These are phyloP conservation scores for Purpureocillium takamizusanense DNA, from an alignment of 2,329 filamentous ascomycete genomes.

Conservation along the genomic window DNA sequence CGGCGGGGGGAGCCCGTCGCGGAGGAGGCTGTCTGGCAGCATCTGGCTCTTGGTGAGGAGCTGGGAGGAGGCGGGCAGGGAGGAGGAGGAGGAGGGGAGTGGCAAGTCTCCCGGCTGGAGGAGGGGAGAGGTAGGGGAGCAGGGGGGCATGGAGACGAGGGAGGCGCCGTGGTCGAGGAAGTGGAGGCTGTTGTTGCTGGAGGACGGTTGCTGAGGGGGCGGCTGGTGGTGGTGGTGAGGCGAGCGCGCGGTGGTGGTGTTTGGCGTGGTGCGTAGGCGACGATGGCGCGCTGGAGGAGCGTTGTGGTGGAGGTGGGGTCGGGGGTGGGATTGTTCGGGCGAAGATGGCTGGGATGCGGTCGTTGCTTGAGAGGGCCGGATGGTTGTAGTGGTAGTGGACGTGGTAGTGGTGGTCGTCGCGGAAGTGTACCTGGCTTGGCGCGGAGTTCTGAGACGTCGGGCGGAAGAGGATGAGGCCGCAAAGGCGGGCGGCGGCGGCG, in stretches of 20 bases:
- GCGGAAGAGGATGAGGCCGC: not conserved
- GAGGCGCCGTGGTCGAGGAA: slow-evolving; percentile 16
- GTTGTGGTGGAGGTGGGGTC: not conserved
- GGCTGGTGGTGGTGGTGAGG: slow-evolving; percentile 1
- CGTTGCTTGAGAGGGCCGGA: slow-evolving; percentile 25
- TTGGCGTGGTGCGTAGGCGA: too few species aligned
- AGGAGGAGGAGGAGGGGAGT: slow-evolving; percentile 7
- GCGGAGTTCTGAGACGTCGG: too few species aligned
- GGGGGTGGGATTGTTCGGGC: slow-evolving; percentile 13
- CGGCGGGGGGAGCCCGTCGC: slow-evolving; percentile 21
- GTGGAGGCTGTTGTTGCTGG: slow-evolving; percentile 13
- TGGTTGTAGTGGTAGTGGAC: not conserved
- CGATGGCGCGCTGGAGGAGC: too few species aligned
- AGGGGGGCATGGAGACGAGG: slow-evolving; percentile 6
- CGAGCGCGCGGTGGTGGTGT: not conserved
- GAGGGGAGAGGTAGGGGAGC: slow-evolving; percentile 8
- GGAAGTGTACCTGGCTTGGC: too few species aligned
- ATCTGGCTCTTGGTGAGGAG: slow-evolving; percentile 43
- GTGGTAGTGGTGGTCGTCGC: slow-evolving; percentile 5
- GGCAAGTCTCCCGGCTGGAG: too few species aligned
- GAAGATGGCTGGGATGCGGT: slow-evolving; percentile 26
- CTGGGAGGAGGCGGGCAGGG: slow-evolving; percentile 34
- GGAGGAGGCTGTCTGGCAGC: slow-evolving; percentile 36
- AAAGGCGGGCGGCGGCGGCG: slow-evolving; percentile 2
- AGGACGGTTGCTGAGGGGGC: too few species aligned